Percentiles rank a stretch among this genome's conserved stretches.
These are phyloP conservation scores for Aspergillus bombycis DNA, from an alignment of 2,329 filamentous ascomycete species.

Conservation along the genomic window DNA sequence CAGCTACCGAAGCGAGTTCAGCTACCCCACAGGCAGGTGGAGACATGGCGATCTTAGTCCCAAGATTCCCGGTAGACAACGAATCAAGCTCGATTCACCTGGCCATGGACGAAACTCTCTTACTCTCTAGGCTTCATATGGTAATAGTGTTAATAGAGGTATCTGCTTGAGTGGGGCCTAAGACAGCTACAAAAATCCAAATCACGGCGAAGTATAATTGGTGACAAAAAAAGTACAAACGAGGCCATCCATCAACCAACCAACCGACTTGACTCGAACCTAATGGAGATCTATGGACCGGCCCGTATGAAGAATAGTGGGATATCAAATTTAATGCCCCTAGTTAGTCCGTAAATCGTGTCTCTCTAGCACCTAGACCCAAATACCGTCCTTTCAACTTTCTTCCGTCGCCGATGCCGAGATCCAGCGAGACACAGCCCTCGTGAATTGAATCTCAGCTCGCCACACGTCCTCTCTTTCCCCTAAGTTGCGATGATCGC, in stretches of 20 bases:
- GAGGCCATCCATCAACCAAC: not conserved
- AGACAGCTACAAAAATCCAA: not conserved
- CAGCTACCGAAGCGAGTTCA: not conserved
- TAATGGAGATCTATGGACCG: no score
- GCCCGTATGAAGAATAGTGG: no score
- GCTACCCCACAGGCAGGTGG: not conserved
- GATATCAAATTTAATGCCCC: no score
- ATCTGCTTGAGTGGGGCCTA: not conserved
- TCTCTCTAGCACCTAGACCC: no score
- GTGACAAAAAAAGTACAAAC: no score
- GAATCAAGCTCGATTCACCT: not conserved
- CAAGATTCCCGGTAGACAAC: not conserved
- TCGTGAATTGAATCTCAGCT: not conserved
- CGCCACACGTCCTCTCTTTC: not conserved
- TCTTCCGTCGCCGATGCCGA: no score
- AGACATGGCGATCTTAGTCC: not conserved
- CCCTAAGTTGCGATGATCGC: not conserved
- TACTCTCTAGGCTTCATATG: not conserved
- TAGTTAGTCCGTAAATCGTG: no score
- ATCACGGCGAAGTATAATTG: no score
- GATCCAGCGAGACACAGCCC: no score
- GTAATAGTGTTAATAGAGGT: not conserved
- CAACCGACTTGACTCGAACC: no score
- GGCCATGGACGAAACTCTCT: not conserved
- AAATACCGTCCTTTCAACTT: no score